Evolutionary conservation across 352 stramenopile species (phyloP).

Genomic region (Pythium sukuiense): DNA sequence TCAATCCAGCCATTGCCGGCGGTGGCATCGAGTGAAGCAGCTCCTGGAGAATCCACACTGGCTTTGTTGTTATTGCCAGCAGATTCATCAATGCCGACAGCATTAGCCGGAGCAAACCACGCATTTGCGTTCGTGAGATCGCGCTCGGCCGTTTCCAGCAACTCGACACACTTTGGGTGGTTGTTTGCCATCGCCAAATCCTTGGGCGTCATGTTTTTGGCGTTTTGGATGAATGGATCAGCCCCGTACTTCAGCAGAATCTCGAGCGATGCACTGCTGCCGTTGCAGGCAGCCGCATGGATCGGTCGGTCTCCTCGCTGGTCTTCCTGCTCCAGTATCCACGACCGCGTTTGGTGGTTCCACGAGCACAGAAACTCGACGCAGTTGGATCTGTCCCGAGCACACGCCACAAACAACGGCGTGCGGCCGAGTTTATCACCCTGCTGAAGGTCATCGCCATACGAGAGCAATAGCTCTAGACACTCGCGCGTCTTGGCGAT

Average conservation of each 20-base stretch:
- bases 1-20: constrained; percentile 44
- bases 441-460: constrained; percentile 62
- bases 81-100: constrained; percentile 19
- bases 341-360: constrained; percentile 63
- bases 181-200: constrained; percentile 49
- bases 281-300: constrained; percentile 63
- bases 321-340: constrained; percentile 73
- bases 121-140: constrained; percentile 41
- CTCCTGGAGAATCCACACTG: not conserved
- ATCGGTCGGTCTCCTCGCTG: constrained; percentile 57
- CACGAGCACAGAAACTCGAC: constrained; percentile 63
- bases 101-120: constrained; percentile 59
- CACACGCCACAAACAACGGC: constrained; percentile 65
- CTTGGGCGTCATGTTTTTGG: constrained; percentile 48
- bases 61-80: constrained; percentile 12
- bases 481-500: constrained; percentile 56
- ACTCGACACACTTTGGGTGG: constrained; percentile 44
- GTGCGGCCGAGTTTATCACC: constrained; percentile 64
- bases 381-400: constrained; percentile 46
- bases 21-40: not conserved
- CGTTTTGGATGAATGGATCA: constrained; percentile 47
- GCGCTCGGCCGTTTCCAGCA: constrained; percentile 42
- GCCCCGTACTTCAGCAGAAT: constrained; percentile 53
- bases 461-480: constrained; percentile 51
- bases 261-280: constrained; percentile 41